Evolutionary conservation across 2,329 filamentous ascomycete genomes (phyloP), one percentile per base, ranked within the genome.

Genomic region (Neopestalotiopsis sp.): DNA sequence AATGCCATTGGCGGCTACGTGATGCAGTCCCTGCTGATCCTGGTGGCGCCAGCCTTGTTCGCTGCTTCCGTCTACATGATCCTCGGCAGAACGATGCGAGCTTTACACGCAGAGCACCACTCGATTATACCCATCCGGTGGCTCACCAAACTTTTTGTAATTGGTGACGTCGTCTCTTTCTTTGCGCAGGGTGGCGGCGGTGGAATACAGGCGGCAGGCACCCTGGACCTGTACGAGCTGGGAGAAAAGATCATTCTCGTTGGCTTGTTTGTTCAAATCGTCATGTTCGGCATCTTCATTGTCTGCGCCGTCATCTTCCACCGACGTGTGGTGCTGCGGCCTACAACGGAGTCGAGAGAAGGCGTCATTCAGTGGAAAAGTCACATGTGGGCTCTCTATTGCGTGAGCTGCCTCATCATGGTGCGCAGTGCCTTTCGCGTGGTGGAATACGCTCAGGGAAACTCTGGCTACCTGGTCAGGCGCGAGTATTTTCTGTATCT

Each of bases 221-320:
- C 75, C 0, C 70, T 76, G 63, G 68, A 67, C 66, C 70, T 61
- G 40, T 77, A 70, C 28, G 73, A 81, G n/a, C 71, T 75, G 2
- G 83, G 82, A 24, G 76, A 83, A 68, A 79, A 81, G 10, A 76
- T 88, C 53, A 82, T 88, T 10, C 75, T 88, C 24, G 81, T 71
- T 3, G 86, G 86, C 10, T 75, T 89, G 4, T 75, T 83, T n/a
- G 73, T 88, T 7, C 87, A 89, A 71, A 79, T 89, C 12, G 45
- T 84, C 14, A 81, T 85, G 66, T 87, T 89, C 69, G 78, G 78
- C 17, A 77, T 87, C 59, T 89, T 89, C 71, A 75, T 87, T 30
- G 62, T 82, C 1, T 78, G 81, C 0, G 79, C 84, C 0, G 69
- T 79, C 3, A 69, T 83, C 0, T 86, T 86, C 74, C 82, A 87